Conservation (phyloP, 768 basidiomycete species). For the Hericium alpestre region DNA sequence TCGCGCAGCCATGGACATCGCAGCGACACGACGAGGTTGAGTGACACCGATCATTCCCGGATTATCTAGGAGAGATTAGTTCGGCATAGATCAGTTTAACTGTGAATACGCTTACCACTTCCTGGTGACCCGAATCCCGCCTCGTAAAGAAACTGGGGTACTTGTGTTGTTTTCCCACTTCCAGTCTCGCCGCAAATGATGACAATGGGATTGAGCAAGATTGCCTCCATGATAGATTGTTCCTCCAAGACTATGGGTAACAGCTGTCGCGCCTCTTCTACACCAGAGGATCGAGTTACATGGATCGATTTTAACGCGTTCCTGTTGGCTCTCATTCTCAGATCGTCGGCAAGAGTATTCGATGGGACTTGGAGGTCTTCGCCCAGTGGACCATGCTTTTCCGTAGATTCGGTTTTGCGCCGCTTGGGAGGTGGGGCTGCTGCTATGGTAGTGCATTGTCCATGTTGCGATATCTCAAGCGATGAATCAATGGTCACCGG, state of each 20-base stretch:
- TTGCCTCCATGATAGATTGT: constrained; percentile 86
- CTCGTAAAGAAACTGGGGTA: constrained; percentile 97
- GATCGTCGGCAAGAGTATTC: constrained; percentile 50
- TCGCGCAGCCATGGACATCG: constrained; percentile 89
- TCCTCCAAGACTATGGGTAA: constrained; percentile 91
- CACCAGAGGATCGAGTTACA: constrained; percentile 55
- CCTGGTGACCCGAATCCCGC: constrained; percentile 82
- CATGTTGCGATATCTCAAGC: neutral
- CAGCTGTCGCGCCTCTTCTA: constrained; percentile 66
- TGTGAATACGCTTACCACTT: constrained; percentile 46
- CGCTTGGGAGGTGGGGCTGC: constrained; percentile 29
- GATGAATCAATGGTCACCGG: constrained; percentile 5
- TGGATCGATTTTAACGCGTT: constrained; percentile 30
- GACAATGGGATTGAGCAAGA: constrained; percentile 77
- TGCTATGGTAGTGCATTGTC: neutral
- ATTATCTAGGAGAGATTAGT: constrained; percentile 49
- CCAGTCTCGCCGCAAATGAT: constrained; percentile 93
- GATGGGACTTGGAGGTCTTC: constrained; percentile 55
- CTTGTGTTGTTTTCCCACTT: constrained; percentile 96
- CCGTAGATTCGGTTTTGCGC: constrained; percentile 30
- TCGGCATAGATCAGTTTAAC: neutral
- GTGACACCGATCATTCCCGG: constrained; percentile 98
- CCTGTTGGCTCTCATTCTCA: constrained; percentile 15
- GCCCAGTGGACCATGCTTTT: constrained; percentile 75
- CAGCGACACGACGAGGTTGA: constrained; percentile 94